Evolutionary conservation across 176 grass and related monocot species (phyloP).

Genomic region (Aegilops sharonensis): DNA sequence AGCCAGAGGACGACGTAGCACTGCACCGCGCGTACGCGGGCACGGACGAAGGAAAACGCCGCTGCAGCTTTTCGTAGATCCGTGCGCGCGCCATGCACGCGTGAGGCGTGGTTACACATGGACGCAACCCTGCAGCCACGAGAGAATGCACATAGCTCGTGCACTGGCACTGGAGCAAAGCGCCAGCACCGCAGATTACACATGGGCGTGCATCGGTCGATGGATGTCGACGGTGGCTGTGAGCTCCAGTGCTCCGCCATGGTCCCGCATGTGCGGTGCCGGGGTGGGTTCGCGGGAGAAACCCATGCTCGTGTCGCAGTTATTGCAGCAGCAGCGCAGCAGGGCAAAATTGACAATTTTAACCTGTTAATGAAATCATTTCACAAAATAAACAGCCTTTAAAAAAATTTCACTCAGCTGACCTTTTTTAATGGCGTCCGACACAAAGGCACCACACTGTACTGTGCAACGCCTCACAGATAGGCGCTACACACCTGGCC

Average conservation of each 20-base stretch:
- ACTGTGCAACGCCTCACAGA: no score
- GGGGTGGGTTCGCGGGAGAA: not conserved
- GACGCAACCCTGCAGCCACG: not conserved
- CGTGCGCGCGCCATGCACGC: no score
- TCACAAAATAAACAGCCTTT: no score
- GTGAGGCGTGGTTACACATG: not conserved
- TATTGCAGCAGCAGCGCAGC: not conserved
- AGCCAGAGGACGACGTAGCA: not conserved
- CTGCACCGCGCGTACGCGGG: not conserved
- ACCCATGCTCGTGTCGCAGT: not conserved
- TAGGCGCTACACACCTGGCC: no score
- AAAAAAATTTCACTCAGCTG: no score
- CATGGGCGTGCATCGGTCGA: not conserved
- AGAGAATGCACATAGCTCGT: no score
- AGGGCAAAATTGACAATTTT: no score
- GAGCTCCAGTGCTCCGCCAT: not conserved
- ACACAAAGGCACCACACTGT: no score
- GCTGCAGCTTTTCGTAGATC: not conserved
- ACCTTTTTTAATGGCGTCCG: no score
- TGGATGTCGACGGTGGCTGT: not conserved
- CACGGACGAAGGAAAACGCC: not conserved
- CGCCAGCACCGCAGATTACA: no score
- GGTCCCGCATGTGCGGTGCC: not conserved
- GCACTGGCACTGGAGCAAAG: no score
- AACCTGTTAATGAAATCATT: no score